Evolutionary conservation across 148 eudicot species (phyloP).

Genomic region (Rhododendron ferrugineum): DNA sequence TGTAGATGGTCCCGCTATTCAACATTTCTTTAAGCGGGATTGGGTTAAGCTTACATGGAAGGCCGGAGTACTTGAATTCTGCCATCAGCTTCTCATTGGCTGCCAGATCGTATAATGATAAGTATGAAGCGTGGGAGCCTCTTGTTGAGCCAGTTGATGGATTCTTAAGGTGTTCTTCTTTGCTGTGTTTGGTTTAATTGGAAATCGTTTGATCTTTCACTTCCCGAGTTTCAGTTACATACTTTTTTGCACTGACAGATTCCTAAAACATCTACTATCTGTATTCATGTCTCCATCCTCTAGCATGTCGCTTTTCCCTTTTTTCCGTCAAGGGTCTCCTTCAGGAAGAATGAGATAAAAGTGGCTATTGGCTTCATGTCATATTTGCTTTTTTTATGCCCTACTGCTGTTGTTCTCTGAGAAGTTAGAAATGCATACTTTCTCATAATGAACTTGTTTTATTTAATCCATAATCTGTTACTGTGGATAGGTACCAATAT

Average conservation of each 20-base stretch:
- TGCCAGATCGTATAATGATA: constrained; percentile 91
- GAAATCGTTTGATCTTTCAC: not conserved
- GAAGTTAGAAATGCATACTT: not conserved
- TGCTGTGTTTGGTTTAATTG: not conserved
- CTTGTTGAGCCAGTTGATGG: constrained; percentile 93
- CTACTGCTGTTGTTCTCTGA: not conserved
- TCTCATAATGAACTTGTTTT: not conserved
- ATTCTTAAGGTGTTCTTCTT: constrained; percentile 58
- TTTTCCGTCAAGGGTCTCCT: not conserved
- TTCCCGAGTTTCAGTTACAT: not conserved
- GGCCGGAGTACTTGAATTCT: constrained; percentile 57
- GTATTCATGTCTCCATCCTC: not conserved
- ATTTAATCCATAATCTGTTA: not conserved
- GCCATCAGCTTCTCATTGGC: constrained; percentile 72
- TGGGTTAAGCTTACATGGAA: constrained; percentile 72
- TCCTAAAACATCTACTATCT: not conserved
- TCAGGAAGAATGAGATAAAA: not conserved
- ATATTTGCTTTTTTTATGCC: not conserved
- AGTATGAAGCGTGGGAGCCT: constrained; percentile 94
- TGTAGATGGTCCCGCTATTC: constrained; percentile 91
- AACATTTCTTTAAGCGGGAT: constrained; percentile 74
- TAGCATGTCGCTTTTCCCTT: not conserved
- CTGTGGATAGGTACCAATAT: constrained; percentile 69
- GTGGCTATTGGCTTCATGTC: not conserved
- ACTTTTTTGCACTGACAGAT: not conserved